Base-by-base conservation (phyloP, 805 yeast genomes). In the Torulaspora quercuum region DNA sequence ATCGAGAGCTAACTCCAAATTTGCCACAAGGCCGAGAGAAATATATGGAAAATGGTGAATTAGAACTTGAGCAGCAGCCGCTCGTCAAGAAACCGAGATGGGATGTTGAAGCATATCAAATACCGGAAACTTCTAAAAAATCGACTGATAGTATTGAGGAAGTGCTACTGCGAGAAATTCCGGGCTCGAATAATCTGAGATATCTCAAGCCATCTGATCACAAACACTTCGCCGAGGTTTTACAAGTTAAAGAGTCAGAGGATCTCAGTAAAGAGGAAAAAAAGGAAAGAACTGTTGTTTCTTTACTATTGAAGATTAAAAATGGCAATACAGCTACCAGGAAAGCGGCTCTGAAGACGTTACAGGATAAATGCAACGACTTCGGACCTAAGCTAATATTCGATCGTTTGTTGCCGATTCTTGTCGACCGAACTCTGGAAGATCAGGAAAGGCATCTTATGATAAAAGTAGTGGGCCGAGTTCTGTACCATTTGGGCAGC, bases 401-500 rank as follows among this genome's bases (percentile, higher is more conserved):
- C 49, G 73, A 76, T 39, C 79, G 76, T 42, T 68, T 86, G n/a
- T 64, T 89, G 10, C 95, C 96, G 0, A 60, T 90, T 16, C 61
- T 89, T 27, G 64, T 82, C 54, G 95, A 86, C 44, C 77, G 77
- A 25, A 59, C 74, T 3, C 61, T 88, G 17, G 90, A 80, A 46
- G 92, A 84, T 30, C 83, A 78, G 46, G 97, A 90, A 57, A 71
- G 95, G 11, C 94, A 86, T 63, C 57, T 87, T 8, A 65, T 90
- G 38, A 82, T 87, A 9, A 89, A 88, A 57, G 74, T 85, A 6
- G 63, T 84, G 9, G 86, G 80, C 23, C 65, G 95, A 22, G 67
- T 86, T 0, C 57, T 89, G 6, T 76, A 74, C 54, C 78, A 72
- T 45, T 63, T 89, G 10, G 87, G 79, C 24, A 82, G 73, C 29